Evolutionary conservation across 2,329 filamentous ascomycete species (phyloP), one percentile per base, ranked within the genome.

Genomic region (Plenodomus biglobosus): DNA sequence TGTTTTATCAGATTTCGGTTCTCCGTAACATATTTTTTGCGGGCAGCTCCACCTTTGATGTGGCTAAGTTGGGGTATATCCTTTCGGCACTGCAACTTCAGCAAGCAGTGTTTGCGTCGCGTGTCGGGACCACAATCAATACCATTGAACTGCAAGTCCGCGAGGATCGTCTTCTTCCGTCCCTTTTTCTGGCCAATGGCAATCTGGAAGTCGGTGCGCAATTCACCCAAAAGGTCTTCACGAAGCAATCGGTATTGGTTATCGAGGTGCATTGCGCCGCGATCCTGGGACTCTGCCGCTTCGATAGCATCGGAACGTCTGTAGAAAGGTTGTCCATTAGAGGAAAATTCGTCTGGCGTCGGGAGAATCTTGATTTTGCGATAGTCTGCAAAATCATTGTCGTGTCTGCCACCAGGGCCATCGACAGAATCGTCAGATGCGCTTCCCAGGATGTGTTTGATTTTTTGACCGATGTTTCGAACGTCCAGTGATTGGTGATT

Each of bases 211-310:
- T 87, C 85, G 8, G 84, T 80, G 1, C 83, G 78, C 2, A 91
- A 72, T 52, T 87, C 85, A 0, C 76, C 80, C 0, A 90, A 69
- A 77, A 90, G 85, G 52, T 90, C 87, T 56, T 91, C 86, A 2
- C 87, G 75, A 0, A 89, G 73, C 0, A 90, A 76, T 0, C 87
- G 84, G 54, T 87, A 92, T 42, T 89, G 84, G 59, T 86, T 88
- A 58, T 88, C 87, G 0, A 88, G 66, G 61, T 90, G 84, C 0
- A 72, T 66, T 0, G 69, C 68, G 0, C 78, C 65, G 1, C 82
- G 76, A 0, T 65, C 56, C 1, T 72, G 49, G 11, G 61, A 24
- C 1, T 72, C 47, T 0, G 66, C 50, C 1, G 80, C 68, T 1
- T 73, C 66, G 0, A 86, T 71, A 1, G 80, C 79, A 3, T 77